phyloP scores from a whole-genome alignment of 106 monocot species.

The Hemerocallis citrina region DNA sequence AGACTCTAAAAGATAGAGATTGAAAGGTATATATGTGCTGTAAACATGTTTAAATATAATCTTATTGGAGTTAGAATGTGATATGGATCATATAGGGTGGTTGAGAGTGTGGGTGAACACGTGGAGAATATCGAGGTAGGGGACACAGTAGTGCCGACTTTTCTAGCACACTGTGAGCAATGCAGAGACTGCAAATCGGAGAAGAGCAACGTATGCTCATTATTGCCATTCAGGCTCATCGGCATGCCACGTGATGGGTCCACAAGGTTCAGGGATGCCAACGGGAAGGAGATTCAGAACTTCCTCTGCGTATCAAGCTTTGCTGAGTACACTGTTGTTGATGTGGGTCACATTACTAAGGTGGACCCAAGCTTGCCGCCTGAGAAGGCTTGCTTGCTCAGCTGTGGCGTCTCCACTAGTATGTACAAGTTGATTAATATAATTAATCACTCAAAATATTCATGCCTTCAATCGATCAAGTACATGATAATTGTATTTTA shows the following conservation, averaged over 20 bases:
- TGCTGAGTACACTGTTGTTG: slow-evolving; percentile 86
- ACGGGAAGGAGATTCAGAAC: slow-evolving; percentile 31
- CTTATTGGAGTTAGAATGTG: too few relatives aligned
- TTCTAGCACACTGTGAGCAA: slow-evolving; percentile 46
- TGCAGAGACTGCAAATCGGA: slow-evolving; percentile 67
- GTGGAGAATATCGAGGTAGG: slow-evolving; percentile 53
- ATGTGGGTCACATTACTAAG: slow-evolving; percentile 43
- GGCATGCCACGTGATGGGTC: slow-evolving; percentile 50
- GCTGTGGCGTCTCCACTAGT: slow-evolving; percentile 91
- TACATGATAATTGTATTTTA: too few relatives aligned
- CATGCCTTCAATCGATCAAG: too few relatives aligned
- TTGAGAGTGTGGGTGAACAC: slow-evolving; percentile 86
- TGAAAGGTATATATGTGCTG: too few relatives aligned
- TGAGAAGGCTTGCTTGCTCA: slow-evolving; percentile 71
- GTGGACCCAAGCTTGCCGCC: slow-evolving; percentile 47
- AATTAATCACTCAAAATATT: too few relatives aligned
- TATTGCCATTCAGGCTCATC: slow-evolving; percentile 17
- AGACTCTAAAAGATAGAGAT: too few relatives aligned
- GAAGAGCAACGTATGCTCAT: slow-evolving; percentile 60
- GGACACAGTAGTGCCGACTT: slow-evolving; percentile 71
- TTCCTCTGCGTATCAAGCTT: slow-evolving; percentile 82
- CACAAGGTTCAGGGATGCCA: slow-evolving; percentile 28
- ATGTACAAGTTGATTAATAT: too few relatives aligned
- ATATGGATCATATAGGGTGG: too few relatives aligned
- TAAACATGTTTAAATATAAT: too few relatives aligned